Evolutionary conservation across 2,329 filamentous ascomycete genomes (phyloP), one percentile per base, ranked within the genome.

Genomic region (Ramichloridium luteum): DNA sequence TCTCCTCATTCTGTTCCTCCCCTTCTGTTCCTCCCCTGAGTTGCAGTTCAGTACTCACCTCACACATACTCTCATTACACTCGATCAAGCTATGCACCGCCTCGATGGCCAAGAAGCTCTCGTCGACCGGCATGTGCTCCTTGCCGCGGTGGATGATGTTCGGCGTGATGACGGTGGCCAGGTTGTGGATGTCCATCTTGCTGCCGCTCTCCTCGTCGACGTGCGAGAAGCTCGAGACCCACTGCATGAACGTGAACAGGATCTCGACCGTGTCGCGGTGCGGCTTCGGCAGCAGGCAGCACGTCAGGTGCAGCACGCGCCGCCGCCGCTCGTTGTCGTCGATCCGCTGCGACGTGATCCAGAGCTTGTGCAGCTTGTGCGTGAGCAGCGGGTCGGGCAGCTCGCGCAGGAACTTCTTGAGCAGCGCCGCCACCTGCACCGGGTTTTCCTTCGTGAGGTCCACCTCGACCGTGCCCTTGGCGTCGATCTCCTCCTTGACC

Each of bases 131-230:
- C 6, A 49, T 40, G 15, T 34, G 33, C 12, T 51, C 45, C 37
- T 53, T 50, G 20, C 50, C 46, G n/a, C 41, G 29, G 65, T 73
- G 43, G 78, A 81, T 68, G 39, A 98, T 84, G 49, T 98, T 98
- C 0, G 90, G 90, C 4, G 88, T 86, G 57, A 98, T 94, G 41
- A 98, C 90, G 3, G 92, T 96, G 3, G 90, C 84, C 41, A 98
- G 70, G 51, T 98, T 98, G 63, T 93, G 85, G 32, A 93, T 81
- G 55, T 98, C 90, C 90, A 98, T 98, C 67, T 96, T 94, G 47
- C 88, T 94, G 15, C 90, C 90, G 13, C 80, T 81, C 54, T 98
- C 90, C 50, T 98, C 90, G 48, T 98, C 90, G 10, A 98, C 77
- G 51, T 94, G 86, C 40, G 92, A 88, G 64, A 98, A 98, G 2